Percentiles rank a stretch among this genome's conserved stretches.
Conservation (phyloP, 768 basidiomycete genomes). For the Mrakia gelida region DNA sequence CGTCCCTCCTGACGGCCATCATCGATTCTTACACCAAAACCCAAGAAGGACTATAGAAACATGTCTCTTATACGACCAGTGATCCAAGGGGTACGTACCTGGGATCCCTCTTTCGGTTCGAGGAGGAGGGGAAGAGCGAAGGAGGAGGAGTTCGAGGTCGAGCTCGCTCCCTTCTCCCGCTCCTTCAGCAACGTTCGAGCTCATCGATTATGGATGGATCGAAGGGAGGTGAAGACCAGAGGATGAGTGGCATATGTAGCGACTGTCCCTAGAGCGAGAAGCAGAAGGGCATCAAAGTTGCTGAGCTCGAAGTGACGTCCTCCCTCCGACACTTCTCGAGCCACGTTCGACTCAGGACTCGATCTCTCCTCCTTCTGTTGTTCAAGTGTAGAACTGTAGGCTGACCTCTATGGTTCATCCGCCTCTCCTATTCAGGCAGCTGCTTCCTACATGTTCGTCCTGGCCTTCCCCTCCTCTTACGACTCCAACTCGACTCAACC, state of each 20-base stretch:
- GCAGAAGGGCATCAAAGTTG: background rate
- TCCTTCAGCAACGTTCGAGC: background rate
- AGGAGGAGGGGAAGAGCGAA: background rate
- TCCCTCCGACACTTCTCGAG: background rate
- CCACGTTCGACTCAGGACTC: background rate
- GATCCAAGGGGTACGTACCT: background rate
- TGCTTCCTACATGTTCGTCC: background rate
- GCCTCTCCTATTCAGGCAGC: background rate
- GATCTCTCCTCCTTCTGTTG: background rate
- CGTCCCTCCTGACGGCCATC: background rate
- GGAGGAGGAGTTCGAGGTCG: background rate
- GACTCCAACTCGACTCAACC: background rate
- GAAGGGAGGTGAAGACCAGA: background rate
- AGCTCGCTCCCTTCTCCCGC: background rate
- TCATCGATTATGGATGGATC: no score
- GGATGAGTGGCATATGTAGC: no score
- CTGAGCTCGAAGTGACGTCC: background rate
- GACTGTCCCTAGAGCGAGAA: no score
- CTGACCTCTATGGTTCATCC: background rate
- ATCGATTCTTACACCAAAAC: background rate
- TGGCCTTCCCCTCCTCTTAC: background rate
- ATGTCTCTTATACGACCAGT: background rate
- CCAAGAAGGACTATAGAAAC: background rate
- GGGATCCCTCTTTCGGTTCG: no score
- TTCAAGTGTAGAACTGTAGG: background rate